Base-by-base conservation (phyloP, 257 asterid genomes). In the Cordia subcordata region DNA sequence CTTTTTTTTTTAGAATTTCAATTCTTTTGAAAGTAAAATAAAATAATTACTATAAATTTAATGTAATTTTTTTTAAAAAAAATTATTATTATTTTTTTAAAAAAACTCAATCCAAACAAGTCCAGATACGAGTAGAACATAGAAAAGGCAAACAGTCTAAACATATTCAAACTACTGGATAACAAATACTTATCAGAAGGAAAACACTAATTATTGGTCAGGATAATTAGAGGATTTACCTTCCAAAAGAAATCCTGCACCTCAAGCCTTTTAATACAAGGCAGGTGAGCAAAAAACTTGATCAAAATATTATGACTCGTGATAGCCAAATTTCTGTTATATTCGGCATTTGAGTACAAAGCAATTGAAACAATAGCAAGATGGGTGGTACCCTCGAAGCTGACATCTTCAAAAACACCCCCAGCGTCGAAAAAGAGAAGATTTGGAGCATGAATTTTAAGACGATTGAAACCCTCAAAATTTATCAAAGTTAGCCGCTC, bases 351-450 rank as follows among this genome's bases (percentile, higher is more conserved):
- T 39, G 62, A 80, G 74, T 86, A 86, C 68, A 88, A 67, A 49
- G 94, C 96, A 52, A 92, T 86, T 1, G 95, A 86, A 53, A 92
- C 91, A 23, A 83, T 83, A 62, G 99, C 90, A 33, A 92, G 81
- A 63, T 82, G 81, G 63, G 62, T 77, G 5, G 96, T 88, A 57
- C 74, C 82, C 70, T 62, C 72, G 72, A 92, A 84, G 72, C 61
- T 83, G 37, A 92, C 88, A 59, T 78, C 95, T 38, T 86, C 95
- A 65, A 92, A 92, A 27, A 79, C 76, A n/a, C 99, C 99, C 68
- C 96, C 99, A 19, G 88, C 81, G 22, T 92, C 99, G 72, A 92
- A 91, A 79, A 88, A 91, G 53, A 85, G 84, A 67, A 91, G 93
- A 79, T 91, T 91, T 4, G 93, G 95, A 54, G 96, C 94, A 67